A percentile compares a stretch with the other conserved stretches of the same genome.
Conservation (phyloP, 352 stramenopile species). For the Globisporangium middletonii region DNA sequence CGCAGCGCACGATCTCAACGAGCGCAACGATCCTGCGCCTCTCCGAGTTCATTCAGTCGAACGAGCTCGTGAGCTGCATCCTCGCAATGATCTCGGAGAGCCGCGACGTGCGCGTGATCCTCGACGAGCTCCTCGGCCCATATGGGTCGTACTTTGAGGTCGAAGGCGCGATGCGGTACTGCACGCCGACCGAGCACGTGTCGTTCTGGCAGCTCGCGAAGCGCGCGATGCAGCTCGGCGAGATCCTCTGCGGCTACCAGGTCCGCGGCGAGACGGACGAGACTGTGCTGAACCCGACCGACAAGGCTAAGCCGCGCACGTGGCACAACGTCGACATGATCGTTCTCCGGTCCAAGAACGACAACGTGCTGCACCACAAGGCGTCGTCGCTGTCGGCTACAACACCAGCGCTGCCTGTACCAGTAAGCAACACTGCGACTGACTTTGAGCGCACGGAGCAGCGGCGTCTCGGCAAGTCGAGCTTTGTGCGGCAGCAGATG, state of each 20-base stretch:
- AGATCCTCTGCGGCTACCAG: slow-evolving; percentile 82
- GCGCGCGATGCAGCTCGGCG: slow-evolving; percentile 39
- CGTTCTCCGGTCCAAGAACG: slow-evolving; percentile 41
- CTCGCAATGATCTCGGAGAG: slow-evolving; percentile 87
- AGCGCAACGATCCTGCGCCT: slow-evolving; percentile 65
- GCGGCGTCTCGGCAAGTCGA: slow-evolving; percentile 43
- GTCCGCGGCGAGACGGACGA: slow-evolving; percentile 31
- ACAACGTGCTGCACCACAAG: slow-evolving; percentile 19
- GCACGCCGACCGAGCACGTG: slow-evolving; percentile 35
- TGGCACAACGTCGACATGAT: slow-evolving; percentile 68
- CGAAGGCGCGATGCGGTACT: slow-evolving; percentile 53
- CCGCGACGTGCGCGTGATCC: slow-evolving; percentile 69
- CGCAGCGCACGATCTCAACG: slow-evolving; percentile 74
- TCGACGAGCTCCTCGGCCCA: slow-evolving; percentile 71
- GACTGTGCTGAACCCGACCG: slow-evolving; percentile 66
- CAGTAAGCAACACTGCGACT: slow-evolving; percentile 2
- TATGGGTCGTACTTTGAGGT: slow-evolving; percentile 74
- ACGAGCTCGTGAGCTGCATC: slow-evolving; percentile 81
- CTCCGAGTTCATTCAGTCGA: slow-evolving; percentile 87
- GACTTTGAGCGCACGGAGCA: slow-evolving; percentile 52
- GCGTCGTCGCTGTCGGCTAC: not conserved
- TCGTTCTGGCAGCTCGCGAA: slow-evolving; percentile 82
- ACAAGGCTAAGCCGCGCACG: slow-evolving; percentile 34
- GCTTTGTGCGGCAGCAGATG: slow-evolving; percentile 36
- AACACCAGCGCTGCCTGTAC: not conserved